Conservation (phyloP, 2,329 filamentous ascomycete species). For the Ophiostoma sp. region DNA sequence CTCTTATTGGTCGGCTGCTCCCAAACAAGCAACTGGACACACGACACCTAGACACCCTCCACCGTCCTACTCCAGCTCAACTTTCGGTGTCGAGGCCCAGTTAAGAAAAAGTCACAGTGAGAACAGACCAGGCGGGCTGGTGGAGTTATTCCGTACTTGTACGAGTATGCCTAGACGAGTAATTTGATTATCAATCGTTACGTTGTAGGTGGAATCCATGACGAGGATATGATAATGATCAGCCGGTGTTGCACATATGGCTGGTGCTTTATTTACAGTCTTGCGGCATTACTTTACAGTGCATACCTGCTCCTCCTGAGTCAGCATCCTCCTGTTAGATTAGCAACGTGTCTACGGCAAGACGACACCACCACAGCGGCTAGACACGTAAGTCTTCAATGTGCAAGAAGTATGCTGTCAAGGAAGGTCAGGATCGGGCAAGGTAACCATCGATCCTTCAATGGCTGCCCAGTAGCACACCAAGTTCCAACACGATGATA, state of each 20-base stretch:
- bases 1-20: neutral
- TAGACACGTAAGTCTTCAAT: neutral
- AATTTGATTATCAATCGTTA: neutral
- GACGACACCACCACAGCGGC: neutral
- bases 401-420: neutral
- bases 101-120: neutral
- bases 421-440: neutral
- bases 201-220: neutral
- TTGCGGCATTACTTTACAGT: neutral
- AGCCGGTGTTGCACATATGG: neutral
- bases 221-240: neutral
- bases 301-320: neutral
- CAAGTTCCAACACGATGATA: neutral
- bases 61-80: neutral
- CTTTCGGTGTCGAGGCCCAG: slow-evolving; percentile 6
- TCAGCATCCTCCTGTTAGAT: neutral
- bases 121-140: neutral
- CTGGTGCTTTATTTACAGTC: neutral
- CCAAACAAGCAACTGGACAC: slow-evolving; percentile 7
- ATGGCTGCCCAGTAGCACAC: neutral
- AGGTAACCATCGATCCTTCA: neutral
- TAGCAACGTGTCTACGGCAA: neutral
- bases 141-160: neutral
- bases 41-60: neutral
- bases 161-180: too few relatives aligned